A percentile compares a stretch with the other conserved stretches of the same genome.
phyloP scores from a whole-genome alignment of 2,329 filamentous ascomycete species.

The Talaromyces pinophilus region DNA sequence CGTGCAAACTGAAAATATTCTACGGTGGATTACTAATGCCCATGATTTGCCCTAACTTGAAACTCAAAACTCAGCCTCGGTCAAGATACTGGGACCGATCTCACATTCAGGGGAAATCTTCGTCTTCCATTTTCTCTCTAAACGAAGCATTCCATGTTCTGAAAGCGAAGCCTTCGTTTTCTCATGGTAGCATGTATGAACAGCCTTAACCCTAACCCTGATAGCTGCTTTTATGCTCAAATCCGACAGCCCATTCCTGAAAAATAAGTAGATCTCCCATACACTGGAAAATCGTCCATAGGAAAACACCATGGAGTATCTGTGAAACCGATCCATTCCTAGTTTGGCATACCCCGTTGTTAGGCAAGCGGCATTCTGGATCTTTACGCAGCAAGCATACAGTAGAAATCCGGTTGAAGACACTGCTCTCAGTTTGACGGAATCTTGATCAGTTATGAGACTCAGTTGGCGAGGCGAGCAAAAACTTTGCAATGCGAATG shows the following conservation, averaged over 20 bases:
- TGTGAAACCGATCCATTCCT: neutral
- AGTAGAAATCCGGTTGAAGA: neutral
- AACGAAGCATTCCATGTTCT: neutral
- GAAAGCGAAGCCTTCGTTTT: neutral
- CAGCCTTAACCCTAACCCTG: neutral
- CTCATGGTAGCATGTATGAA: neutral
- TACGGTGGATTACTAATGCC: slow-evolving; percentile 6
- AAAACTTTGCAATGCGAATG: neutral
- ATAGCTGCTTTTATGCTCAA: neutral
- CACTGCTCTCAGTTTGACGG: neutral
- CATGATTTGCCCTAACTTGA: neutral
- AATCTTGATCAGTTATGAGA: neutral
- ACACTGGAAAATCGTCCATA: neutral
- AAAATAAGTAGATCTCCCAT: neutral
- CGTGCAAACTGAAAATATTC: neutral
- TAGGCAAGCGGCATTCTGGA: neutral
- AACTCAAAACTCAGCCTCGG: neutral
- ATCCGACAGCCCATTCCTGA: neutral
- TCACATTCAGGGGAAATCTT: neutral
- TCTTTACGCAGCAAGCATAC: neutral
- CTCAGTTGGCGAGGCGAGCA: no score
- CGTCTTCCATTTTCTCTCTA: neutral
- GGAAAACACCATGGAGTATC: neutral
- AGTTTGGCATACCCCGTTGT: neutral
- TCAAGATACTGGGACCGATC: neutral